phyloP scores from a whole-genome alignment of 2,329 filamentous ascomycete species.

The Neonectria sp. region DNA sequence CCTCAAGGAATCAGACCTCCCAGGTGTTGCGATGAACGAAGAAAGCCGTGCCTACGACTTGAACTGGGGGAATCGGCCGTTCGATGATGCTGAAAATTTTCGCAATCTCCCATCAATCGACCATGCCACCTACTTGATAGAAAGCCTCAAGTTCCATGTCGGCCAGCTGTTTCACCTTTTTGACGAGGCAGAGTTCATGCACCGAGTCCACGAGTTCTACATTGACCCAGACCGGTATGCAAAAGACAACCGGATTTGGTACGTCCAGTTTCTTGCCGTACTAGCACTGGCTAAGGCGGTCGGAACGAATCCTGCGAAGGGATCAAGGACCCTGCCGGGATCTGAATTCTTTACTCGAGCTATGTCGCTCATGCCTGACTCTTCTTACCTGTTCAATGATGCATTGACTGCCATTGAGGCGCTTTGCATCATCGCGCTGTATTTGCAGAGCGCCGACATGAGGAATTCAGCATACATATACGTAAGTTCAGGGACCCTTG shows the following conservation, averaged over 20 bases:
- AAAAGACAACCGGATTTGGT: slow-evolving; percentile 17
- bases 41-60: slow-evolving; percentile 28
- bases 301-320: slow-evolving; percentile 15
- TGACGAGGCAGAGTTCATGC: slow-evolving; percentile 18
- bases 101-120: slow-evolving; percentile 17
- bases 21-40: slow-evolving; percentile 22
- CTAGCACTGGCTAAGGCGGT: slow-evolving; percentile 26
- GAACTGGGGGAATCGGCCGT: slow-evolving; percentile 12
- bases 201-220: slow-evolving; percentile 12
- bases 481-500: not conserved
- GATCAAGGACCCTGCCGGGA: slow-evolving; percentile 18
- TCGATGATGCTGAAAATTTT: slow-evolving; percentile 7
- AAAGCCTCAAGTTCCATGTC: slow-evolving; percentile 27
- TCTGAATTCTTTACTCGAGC: slow-evolving; percentile 22
- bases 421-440: slow-evolving; percentile 24
- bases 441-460: slow-evolving; percentile 29
- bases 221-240: slow-evolving; percentile 13
- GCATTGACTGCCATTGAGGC: slow-evolving; percentile 26
- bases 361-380: slow-evolving; percentile 30
- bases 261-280: slow-evolving; percentile 22
- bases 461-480: slow-evolving; percentile 28
- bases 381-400: slow-evolving; percentile 27
- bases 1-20: slow-evolving; percentile 21
- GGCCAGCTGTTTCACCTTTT: slow-evolving; percentile 25
- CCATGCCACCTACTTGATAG: slow-evolving; percentile 23